A percentile compares a stretch with the other conserved stretches of the same genome.
phyloP scores from a whole-genome alignment of 179 eudicot genomes.

The Silene vulgaris region DNA sequence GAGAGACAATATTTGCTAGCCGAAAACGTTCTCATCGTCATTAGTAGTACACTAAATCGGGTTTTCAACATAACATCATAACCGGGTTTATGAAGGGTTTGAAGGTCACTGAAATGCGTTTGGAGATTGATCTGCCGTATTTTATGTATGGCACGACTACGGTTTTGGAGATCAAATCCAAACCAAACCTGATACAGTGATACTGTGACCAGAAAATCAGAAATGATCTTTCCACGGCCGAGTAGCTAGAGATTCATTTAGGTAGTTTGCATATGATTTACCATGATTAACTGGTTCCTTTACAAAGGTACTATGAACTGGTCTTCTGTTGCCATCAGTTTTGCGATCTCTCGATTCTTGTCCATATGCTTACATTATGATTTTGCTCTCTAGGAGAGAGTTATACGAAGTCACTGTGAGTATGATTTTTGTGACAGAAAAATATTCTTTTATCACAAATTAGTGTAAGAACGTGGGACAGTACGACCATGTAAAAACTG shows the following conservation, averaged over 20 bases:
- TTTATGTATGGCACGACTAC: not conserved
- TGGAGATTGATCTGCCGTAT: too few relatives aligned
- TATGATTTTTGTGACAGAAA: not conserved
- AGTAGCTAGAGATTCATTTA: conserved; percentile 14
- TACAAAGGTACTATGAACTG: conserved; percentile 4
- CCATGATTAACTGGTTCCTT: conserved; percentile 22
- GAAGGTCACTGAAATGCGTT: too few relatives aligned
- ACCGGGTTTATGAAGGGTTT: not conserved
- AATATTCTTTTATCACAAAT: too few relatives aligned
- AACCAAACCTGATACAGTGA: not conserved
- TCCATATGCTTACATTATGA: not conserved
- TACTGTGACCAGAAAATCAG: not conserved
- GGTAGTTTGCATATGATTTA: conserved; percentile 29
- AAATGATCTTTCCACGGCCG: conserved; percentile 8
- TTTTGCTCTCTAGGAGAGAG: not conserved
- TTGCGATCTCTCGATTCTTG: not conserved
- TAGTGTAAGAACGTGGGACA: too few relatives aligned
- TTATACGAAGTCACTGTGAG: not conserved
- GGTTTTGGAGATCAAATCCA: not conserved
- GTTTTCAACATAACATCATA: not conserved
- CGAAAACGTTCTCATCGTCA: conserved; percentile 82
- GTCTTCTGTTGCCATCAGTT: conserved; percentile 17
- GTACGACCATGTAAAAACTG: too few relatives aligned
- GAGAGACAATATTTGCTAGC: conserved; percentile 55
- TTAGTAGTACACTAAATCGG: conserved; percentile 22